phyloP scores from a whole-genome alignment of 176 grass and related monocot species.

The Aegilops longissima region DNA sequence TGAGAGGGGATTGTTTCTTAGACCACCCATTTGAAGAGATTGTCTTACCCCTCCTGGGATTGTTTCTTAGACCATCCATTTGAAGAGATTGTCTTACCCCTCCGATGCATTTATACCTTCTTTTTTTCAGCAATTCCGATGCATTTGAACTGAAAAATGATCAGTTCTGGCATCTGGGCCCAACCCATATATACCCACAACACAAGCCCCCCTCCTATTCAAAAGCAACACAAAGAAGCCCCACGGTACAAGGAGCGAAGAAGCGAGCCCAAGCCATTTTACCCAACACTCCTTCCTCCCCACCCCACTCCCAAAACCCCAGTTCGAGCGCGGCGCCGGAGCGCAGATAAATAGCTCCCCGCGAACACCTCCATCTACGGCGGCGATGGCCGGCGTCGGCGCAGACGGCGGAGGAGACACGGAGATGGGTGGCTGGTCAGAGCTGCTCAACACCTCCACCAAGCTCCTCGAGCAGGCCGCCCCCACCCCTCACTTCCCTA shows the following conservation, averaged over 20 bases:
- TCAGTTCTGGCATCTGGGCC: too few relatives aligned
- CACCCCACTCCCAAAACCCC: conserved; percentile 1
- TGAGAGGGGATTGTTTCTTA: too few relatives aligned
- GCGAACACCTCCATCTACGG: conserved; percentile 35
- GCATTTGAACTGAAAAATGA: too few relatives aligned
- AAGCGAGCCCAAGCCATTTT: conserved; percentile 28
- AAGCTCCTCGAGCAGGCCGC: conserved; percentile 87
- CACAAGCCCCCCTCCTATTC: too few relatives aligned
- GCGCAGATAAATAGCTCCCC: not conserved
- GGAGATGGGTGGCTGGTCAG: conserved; percentile 86
- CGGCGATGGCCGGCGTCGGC: conserved; percentile 44
- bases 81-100: too few relatives aligned
- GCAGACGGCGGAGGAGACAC: conserved; percentile 29
- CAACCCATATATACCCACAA: too few relatives aligned
- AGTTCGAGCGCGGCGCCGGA: conserved; percentile 38
- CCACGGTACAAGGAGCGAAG: not conserved
- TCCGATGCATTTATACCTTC: too few relatives aligned
- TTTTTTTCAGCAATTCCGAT: too few relatives aligned
- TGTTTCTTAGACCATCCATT: too few relatives aligned
- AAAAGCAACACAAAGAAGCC: too few relatives aligned
- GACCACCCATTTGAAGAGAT: too few relatives aligned
- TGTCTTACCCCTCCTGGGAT: too few relatives aligned
- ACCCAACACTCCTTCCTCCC: not conserved
- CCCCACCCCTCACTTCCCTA: conserved; percentile 74
- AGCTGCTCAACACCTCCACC: conserved; percentile 81